A percentile compares a stretch with the other conserved stretches of the same genome.
Evolutionary conservation across 352 stramenopile species (phyloP).

Genomic region (Pythium biforme): DNA sequence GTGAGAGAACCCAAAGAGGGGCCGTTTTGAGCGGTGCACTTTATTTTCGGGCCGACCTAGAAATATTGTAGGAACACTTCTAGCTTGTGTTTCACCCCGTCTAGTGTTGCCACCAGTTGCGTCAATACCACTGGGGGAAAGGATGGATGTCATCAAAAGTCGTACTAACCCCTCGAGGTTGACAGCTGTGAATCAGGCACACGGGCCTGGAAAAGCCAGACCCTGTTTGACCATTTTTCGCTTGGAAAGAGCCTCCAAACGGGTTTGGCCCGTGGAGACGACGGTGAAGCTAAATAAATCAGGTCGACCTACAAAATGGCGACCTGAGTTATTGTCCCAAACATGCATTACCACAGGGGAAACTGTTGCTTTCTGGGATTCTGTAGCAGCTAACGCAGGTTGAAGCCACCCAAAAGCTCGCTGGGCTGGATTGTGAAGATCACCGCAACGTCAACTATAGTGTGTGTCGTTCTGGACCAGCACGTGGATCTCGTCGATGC

Average conservation of each 20-base stretch:
- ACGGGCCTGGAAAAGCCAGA: background rate
- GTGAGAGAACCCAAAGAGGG: constrained; percentile 15
- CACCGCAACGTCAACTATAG: constrained; percentile 27
- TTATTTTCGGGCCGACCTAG: constrained; percentile 26
- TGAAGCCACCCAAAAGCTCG: background rate
- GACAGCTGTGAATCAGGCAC: constrained; percentile 4
- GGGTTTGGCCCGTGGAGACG: background rate
- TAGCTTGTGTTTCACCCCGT: constrained; percentile 6
- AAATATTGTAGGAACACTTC: background rate
- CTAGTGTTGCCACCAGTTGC: background rate
- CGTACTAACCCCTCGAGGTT: too few species aligned
- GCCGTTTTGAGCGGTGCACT: constrained; percentile 7
- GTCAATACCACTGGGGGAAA: too few species aligned
- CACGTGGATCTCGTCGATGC: constrained; percentile 62
- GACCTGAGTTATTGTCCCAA: constrained; percentile 19
- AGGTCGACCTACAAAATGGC: constrained; percentile 17
- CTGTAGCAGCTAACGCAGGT: constrained; percentile 18
- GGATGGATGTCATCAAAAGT: constrained; percentile 10
- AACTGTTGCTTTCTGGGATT: background rate
- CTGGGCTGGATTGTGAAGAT: background rate
- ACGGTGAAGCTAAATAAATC: constrained; percentile 25
- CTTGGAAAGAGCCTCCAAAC: background rate
- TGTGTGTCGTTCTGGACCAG: constrained; percentile 64
- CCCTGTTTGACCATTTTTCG: background rate
- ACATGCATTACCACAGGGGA: constrained; percentile 1